Conservation (phyloP, 2,329 filamentous ascomycete genomes). For the Corinectria fuckeliana region DNA sequence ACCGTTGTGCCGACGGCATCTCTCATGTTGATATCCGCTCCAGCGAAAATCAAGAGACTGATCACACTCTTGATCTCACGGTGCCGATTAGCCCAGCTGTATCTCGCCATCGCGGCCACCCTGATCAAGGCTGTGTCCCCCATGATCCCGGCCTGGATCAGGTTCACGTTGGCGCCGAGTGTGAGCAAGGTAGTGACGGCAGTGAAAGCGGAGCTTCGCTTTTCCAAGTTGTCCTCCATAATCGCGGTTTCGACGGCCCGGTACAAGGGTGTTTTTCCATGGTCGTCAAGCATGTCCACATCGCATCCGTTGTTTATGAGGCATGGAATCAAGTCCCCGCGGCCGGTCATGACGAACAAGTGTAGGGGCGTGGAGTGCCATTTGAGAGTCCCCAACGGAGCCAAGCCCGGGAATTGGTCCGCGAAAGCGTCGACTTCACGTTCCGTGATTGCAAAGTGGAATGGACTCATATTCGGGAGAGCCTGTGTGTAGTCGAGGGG, state of each 20-base stretch:
- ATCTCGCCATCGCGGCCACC: too few species aligned
- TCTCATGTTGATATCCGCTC: not conserved
- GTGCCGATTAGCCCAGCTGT: not conserved
- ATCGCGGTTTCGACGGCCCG: not conserved
- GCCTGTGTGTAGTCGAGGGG: too few species aligned
- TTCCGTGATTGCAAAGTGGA: too few species aligned
- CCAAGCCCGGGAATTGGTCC: too few species aligned
- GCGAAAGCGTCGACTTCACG: too few species aligned
- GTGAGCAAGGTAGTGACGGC: not conserved
- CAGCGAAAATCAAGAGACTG: not conserved
- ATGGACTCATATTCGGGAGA: too few species aligned
- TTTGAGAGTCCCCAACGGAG: too few species aligned
- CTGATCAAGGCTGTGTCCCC: not conserved
- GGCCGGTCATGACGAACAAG: not conserved
- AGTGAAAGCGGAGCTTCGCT: too few species aligned
- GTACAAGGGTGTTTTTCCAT: not conserved
- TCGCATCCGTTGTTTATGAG: not conserved
- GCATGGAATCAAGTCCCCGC: not conserved
- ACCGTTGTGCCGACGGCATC: not conserved
- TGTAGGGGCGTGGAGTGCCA: too few species aligned
- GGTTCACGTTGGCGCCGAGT: not conserved
- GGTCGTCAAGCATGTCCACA: not conserved
- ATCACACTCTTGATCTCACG: not conserved
- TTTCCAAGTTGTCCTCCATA: too few species aligned
- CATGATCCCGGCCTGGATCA: not conserved